Conservation (phyloP, 192 early-diverging fungal species). For the Lobulomyces angularis region DNA sequence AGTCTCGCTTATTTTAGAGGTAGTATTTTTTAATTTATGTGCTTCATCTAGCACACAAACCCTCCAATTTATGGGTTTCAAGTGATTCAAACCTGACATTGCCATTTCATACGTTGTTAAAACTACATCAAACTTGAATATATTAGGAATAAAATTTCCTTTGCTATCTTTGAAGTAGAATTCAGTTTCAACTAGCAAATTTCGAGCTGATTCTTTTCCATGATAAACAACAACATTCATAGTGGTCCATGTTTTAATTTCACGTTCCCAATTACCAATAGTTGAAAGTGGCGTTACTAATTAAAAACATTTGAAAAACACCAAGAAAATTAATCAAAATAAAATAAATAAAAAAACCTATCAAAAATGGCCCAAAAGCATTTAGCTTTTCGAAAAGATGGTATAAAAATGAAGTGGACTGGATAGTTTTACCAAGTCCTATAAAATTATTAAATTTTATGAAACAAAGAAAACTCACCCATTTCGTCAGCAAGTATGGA, state of each 20-base stretch:
- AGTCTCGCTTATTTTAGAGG: slow-evolving; percentile 65
- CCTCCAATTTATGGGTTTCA: slow-evolving; percentile 60
- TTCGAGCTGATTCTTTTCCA: slow-evolving; percentile 54
- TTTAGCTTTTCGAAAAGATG: slow-evolving; percentile 49
- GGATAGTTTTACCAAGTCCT: slow-evolving; percentile 58
- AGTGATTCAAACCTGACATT: slow-evolving; percentile 31
- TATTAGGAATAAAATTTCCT: slow-evolving; percentile 1
- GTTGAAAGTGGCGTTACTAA: slow-evolving; percentile 43
- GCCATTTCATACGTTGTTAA: slow-evolving; percentile 56
- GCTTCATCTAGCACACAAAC: slow-evolving; percentile 73
- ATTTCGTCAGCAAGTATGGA: slow-evolving; percentile 47
- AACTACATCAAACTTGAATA: slow-evolving; percentile 35
- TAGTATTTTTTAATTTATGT: slow-evolving; percentile 68
- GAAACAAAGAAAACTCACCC: slow-evolving; percentile 9
- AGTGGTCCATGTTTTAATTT: slow-evolving; percentile 59
- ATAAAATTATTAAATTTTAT: too few species aligned
- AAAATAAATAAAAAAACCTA: slow-evolving; percentile 9
- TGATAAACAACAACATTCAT: slow-evolving; percentile 64
- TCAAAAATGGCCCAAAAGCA: slow-evolving; percentile 62
- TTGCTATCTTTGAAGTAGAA: slow-evolving; percentile 53
- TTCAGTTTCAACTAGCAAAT: slow-evolving; percentile 70
- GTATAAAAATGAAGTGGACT: slow-evolving; percentile 64
- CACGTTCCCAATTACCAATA: slow-evolving; percentile 56
- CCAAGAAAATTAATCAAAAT: slow-evolving; percentile 3
- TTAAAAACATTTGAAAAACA: slow-evolving; percentile 19